Base-by-base conservation (phyloP, 2,329 filamentous ascomycete species). In the Fusarium stilboides region DNA sequence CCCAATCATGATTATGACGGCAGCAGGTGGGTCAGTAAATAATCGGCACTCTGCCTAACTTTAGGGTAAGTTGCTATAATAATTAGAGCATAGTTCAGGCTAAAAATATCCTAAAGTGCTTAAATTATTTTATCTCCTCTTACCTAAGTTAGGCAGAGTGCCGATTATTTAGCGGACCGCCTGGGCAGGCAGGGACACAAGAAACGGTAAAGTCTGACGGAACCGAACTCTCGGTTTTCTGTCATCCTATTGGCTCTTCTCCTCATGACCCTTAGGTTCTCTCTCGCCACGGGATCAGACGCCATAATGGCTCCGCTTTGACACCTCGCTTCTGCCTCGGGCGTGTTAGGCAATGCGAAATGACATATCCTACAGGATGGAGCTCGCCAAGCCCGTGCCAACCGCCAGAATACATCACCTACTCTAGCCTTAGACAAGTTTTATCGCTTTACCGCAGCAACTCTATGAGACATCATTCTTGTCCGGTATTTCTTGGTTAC, bases 361-460 rank as follows among this genome's bases (percentile, higher is more conserved):
- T 75, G 74, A 75, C 73, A 74, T 65, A 73, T 73, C n/a, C 57
- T 15, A 26, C 7, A n/a, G 36, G 26, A 59, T 62, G 44, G 56
- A 53, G 56, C 50, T 60, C 66, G 72, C 70, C 69, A 63, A 73
- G 65, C 54, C 70, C 68, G 70, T 67, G 60, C 55, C 70, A 73
- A 68, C 62, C 57, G 54, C 57, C 54, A 57, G 37, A 57, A 51
- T 53, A 49, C 63, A 68, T 68, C 65, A 68, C 49, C 36, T 59
- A 50, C 36, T 47, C 40, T 40, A 9, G 28, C 28, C 55, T 24
- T 33, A 31, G 37, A 40, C 40, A 61, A 36, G 24, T 31, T 39
- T 12, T 31, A 15, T 52, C 45, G 42, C 36, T 42, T 61, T 55
- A 39, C 57, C 28, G 15, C 33, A 59, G 34, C 54, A 60, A 51